These are phyloP conservation scores for Erythrobasidium yunnanense DNA, from an alignment of 768 basidiomycete genomes.

Conservation along the genomic window DNA sequence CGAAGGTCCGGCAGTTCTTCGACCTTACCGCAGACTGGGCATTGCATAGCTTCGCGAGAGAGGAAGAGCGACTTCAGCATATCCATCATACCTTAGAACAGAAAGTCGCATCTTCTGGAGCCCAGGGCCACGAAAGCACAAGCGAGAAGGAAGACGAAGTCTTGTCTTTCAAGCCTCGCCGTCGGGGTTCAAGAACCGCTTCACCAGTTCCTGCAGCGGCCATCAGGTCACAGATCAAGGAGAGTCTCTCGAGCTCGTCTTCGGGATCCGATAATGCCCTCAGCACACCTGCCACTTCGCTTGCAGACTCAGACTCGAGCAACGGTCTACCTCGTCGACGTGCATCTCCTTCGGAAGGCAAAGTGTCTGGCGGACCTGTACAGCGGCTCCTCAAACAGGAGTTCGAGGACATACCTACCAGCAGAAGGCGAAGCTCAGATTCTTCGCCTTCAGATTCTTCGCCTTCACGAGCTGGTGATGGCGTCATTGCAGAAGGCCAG, in stretches of 20 bases:
- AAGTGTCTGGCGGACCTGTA: background rate
- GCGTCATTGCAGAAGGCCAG: background rate
- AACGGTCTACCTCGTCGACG: background rate
- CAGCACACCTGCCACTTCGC: background rate
- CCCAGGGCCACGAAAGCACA: slow-evolving; percentile 4
- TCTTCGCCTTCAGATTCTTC: no score
- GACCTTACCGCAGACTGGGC: slow-evolving; percentile 86
- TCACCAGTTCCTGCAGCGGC: slow-evolving; percentile 8
- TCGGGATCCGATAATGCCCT: background rate
- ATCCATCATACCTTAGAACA: background rate
- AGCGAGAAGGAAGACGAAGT: slow-evolving; percentile 27
- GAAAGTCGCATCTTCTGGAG: background rate
- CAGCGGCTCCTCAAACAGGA: slow-evolving; percentile 11
- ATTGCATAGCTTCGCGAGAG: slow-evolving; percentile 55
- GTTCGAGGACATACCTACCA: background rate
- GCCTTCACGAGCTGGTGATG: no score
- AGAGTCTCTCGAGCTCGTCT: background rate
- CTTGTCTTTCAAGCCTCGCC: slow-evolving; percentile 23
- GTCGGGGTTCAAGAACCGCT: slow-evolving; percentile 7
- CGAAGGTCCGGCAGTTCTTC: slow-evolving; percentile 65
- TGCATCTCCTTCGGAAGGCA: background rate
- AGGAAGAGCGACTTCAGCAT: slow-evolving; percentile 26
- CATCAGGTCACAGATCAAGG: background rate
- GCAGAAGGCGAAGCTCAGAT: background rate
- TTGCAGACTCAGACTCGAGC: background rate